Percentiles rank a stretch among this genome's conserved stretches.
These are phyloP conservation scores for Camellia oleifera DNA, from an alignment of 179 eudicot species.

Conservation along the genomic window DNA sequence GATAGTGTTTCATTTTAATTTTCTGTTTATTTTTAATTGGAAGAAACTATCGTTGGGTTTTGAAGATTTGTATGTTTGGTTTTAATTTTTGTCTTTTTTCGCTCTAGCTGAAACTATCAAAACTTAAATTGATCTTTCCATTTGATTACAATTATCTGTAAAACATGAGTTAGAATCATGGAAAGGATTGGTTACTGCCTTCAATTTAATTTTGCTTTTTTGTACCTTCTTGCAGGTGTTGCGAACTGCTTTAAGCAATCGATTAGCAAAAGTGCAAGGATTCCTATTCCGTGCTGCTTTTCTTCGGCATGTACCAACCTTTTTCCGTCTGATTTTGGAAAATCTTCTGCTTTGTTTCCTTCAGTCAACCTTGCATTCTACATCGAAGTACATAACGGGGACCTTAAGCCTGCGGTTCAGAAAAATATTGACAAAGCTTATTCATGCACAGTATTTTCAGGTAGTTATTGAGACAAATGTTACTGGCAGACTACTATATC, in stretches of 20 bases:
- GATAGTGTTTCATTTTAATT: background rate
- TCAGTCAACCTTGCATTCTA: slow-evolving; percentile 80
- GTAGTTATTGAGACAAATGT: slow-evolving; percentile 27
- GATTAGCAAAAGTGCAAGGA: slow-evolving; percentile 98
- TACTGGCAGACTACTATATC: background rate
- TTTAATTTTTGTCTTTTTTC: background rate
- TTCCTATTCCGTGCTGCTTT: slow-evolving; percentile 97
- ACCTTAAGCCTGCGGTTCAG: slow-evolving; percentile 85
- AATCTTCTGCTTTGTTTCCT: slow-evolving; percentile 85
- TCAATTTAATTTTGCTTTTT: background rate
- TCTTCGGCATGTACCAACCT: slow-evolving; percentile 87
- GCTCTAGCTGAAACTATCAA: background rate
- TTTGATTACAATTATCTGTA: background rate
- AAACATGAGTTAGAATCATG: background rate
- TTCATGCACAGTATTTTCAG: slow-evolving; percentile 94
- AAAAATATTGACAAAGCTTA: slow-evolving; percentile 87
- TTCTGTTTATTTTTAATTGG: background rate
- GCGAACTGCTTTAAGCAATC: slow-evolving; percentile 91
- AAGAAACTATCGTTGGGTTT: background rate
- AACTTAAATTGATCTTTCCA: slow-evolving; percentile 3
- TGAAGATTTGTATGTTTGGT: background rate
- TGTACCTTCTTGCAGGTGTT: slow-evolving; percentile 57
- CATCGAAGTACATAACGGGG: slow-evolving; percentile 95
- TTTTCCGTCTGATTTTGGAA: slow-evolving; percentile 83
- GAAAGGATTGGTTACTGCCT: background rate